A percentile compares a stretch with the other conserved stretches of the same genome.
Evolutionary conservation across 2,329 filamentous ascomycete genomes (phyloP).

Genomic region (Hypoxylon sp.): DNA sequence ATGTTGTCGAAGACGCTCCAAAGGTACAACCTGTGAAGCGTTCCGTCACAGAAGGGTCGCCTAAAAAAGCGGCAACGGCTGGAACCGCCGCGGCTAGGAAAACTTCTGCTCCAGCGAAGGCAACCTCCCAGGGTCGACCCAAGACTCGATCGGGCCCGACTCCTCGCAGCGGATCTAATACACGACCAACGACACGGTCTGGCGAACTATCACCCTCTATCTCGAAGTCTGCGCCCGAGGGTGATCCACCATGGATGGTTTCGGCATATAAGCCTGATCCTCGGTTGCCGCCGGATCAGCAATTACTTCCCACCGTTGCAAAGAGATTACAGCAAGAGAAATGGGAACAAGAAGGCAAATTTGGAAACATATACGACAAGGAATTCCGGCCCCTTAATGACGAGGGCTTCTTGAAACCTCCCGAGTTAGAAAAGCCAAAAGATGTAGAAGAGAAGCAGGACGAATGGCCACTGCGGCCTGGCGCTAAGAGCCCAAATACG

Average conservation of each 20-base stretch:
- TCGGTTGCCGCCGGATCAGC: slow-evolving; percentile 91
- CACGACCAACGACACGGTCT: slow-evolving; percentile 74
- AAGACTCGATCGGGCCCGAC: slow-evolving; percentile 73
- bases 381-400: slow-evolving; percentile 88
- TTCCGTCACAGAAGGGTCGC: slow-evolving; percentile 65
- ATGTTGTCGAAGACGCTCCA: slow-evolving; percentile 66
- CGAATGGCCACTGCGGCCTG: slow-evolving; percentile 73
- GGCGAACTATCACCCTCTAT: slow-evolving; percentile 69
- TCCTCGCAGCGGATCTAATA: slow-evolving; percentile 63
- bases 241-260: slow-evolving; percentile 95
- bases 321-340: slow-evolving; percentile 92
- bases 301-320: slow-evolving; percentile 94
- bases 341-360: slow-evolving; percentile 93
- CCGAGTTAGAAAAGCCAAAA: slow-evolving; percentile 57
- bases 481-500: slow-evolving; percentile 65
- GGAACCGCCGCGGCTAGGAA: slow-evolving; percentile 57
- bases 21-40: slow-evolving; percentile 57
- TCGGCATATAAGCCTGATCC: slow-evolving; percentile 97
- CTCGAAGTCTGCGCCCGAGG: slow-evolving; percentile 76
- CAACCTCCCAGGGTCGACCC: slow-evolving; percentile 65
- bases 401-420: slow-evolving; percentile 66
- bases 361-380: slow-evolving; percentile 87
- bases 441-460: slow-evolving; percentile 54
- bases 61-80: slow-evolving; percentile 63
- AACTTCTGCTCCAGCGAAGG: slow-evolving; percentile 61